Conservation (phyloP, 306 rosid species). For the Echinosophora koreensis region DNA sequence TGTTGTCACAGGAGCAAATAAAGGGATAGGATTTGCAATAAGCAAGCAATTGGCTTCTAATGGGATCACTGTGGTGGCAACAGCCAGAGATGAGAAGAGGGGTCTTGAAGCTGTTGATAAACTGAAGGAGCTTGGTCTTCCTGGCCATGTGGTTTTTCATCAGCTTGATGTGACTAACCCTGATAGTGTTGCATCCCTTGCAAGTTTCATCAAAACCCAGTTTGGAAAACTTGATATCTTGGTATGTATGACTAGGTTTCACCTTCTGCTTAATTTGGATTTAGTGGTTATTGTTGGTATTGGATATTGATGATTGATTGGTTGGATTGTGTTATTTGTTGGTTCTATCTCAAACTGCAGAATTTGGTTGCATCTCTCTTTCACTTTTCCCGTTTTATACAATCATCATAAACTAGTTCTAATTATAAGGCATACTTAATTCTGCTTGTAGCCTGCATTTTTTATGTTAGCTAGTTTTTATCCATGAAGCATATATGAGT, state of each 20-base stretch:
- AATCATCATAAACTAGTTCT: no score
- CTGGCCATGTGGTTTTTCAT: conserved; percentile 39
- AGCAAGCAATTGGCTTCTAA: conserved; percentile 47
- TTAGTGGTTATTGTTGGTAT: no score
- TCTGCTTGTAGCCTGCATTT: no score
- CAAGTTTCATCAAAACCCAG: conserved; percentile 37
- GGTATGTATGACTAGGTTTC: background rate
- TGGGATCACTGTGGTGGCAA: conserved; percentile 49
- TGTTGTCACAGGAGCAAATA: conserved; percentile 50
- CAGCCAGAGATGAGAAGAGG: conserved; percentile 55
- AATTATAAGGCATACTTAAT: no score
- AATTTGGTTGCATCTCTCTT: no score
- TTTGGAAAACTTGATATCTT: conserved; percentile 50
- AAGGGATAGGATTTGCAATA: conserved; percentile 50
- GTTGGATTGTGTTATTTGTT: no score
- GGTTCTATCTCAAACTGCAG: no score
- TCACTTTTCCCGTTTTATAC: no score
- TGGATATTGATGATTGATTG: no score
- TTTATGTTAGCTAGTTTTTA: no score
- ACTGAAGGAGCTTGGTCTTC: conserved; percentile 28
- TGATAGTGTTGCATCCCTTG: conserved; percentile 40
- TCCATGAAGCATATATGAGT: no score
- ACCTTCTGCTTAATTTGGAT: background rate
- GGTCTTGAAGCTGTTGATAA: conserved; percentile 50
- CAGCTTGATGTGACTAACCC: conserved; percentile 47